Conservation (phyloP, 176 grass and related monocot genomes). For the Paspalum vaginatum region DNA sequence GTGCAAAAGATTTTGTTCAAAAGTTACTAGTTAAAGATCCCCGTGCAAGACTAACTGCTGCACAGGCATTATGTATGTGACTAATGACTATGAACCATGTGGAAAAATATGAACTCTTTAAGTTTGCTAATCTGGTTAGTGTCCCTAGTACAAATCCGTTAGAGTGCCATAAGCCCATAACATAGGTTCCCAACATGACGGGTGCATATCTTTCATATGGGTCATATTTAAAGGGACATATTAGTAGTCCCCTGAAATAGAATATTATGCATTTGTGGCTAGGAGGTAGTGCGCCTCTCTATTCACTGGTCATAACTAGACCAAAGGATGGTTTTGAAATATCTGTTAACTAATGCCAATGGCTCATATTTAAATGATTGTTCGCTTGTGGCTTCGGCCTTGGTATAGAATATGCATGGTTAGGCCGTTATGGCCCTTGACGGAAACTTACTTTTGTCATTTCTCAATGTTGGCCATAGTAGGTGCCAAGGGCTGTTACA, state of each 20-base stretch:
- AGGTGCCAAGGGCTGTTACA: not conserved
- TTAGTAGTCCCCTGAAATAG: not conserved
- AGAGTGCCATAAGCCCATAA: not conserved
- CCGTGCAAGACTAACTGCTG: constrained; percentile 87
- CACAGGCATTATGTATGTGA: constrained; percentile 93
- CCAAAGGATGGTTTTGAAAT: constrained; percentile 9
- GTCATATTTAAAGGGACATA: constrained; percentile 21
- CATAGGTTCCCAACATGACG: not conserved
- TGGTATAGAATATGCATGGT: constrained; percentile 6
- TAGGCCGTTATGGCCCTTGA: not conserved
- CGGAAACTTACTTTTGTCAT: constrained; percentile 15
- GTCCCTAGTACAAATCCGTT: not conserved
- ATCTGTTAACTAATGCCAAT: constrained; percentile 12
- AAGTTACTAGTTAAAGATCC: constrained; percentile 98
- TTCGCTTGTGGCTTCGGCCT: not conserved
- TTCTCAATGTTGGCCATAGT: constrained; percentile 29
- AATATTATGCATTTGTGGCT: not conserved
- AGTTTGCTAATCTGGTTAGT: constrained; percentile 31
- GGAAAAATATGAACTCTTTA: constrained; percentile 10
- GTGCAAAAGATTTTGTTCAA: constrained; percentile 98
- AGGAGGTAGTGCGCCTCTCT: not conserved
- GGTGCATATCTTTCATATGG: not conserved
- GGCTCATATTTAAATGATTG: too few relatives aligned
- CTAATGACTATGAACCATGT: constrained; percentile 53
- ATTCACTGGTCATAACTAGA: constrained; percentile 15